Evolutionary conservation across 2,329 filamentous ascomycete genomes (phyloP).

Genomic region (Fusarium proliferatum): DNA sequence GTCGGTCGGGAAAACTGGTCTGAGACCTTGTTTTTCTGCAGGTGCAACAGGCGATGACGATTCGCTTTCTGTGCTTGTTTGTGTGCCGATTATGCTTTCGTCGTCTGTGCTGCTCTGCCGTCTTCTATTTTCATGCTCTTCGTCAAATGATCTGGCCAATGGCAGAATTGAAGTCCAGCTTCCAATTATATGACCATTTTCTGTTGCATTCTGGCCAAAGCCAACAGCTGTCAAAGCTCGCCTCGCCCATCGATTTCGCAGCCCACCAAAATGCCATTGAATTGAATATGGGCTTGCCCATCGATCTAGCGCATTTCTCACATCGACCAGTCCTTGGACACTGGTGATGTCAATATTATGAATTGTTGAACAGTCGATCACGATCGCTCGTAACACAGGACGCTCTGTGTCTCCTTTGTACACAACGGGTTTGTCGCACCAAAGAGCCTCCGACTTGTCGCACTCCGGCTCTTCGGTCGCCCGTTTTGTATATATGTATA

Average conservation of each 20-base stretch:
- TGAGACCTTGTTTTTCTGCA: background rate
- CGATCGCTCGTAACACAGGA: slow-evolving; percentile 63
- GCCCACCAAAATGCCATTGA: slow-evolving; percentile 65
- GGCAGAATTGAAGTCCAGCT: slow-evolving; percentile 51
- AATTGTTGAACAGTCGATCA: slow-evolving; percentile 68
- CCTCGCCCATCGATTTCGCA: slow-evolving; percentile 67
- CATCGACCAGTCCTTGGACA: slow-evolving; percentile 66
- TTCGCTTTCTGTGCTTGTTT: slow-evolving; percentile 7
- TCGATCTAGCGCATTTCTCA: slow-evolving; percentile 64
- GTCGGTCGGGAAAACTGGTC: slow-evolving; percentile 54
- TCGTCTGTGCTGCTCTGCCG: background rate
- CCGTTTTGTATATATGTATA: slow-evolving; percentile 50
- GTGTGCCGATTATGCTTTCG: background rate
- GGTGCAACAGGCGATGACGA: background rate
- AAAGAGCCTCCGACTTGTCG: slow-evolving; percentile 59
- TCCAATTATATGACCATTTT: slow-evolving; percentile 42
- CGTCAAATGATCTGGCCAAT: slow-evolving; percentile 43
- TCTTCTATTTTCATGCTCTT: background rate
- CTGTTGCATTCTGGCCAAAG: slow-evolving; percentile 60
- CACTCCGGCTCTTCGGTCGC: slow-evolving; percentile 51
- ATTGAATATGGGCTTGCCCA: slow-evolving; percentile 61
- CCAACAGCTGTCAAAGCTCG: slow-evolving; percentile 66
- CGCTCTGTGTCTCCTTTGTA: slow-evolving; percentile 39
- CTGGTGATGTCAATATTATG: slow-evolving; percentile 68
- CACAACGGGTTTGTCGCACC: slow-evolving; percentile 60